These are phyloP conservation scores for Ophiostoma novo-ulmi DNA, from an alignment of 2,329 filamentous ascomycete genomes.

Conservation along the genomic window DNA sequence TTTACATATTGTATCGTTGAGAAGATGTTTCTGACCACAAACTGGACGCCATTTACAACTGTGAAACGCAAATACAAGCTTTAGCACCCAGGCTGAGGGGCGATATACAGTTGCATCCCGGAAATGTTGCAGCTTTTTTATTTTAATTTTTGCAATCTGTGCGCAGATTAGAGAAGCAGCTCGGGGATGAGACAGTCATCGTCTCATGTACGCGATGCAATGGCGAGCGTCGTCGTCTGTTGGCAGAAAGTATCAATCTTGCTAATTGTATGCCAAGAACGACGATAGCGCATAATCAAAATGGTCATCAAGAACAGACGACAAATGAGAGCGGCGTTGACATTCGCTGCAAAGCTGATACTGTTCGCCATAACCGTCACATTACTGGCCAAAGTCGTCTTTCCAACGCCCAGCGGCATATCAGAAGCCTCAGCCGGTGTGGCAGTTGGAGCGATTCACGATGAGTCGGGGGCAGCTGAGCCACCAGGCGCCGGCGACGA, in stretches of 20 bases:
- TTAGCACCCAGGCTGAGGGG: neutral
- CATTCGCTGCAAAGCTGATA: neutral
- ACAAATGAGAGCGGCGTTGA: neutral
- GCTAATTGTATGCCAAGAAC: neutral
- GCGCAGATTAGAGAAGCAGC: neutral
- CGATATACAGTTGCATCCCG: neutral
- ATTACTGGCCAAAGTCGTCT: too few relatives aligned
- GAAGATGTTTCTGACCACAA: neutral
- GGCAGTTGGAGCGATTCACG: too few relatives aligned
- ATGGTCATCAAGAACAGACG: neutral
- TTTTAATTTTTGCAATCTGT: neutral
- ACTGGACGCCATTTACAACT: neutral
- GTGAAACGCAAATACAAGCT: neutral
- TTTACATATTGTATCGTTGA: neutral
- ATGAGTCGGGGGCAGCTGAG: too few relatives aligned
- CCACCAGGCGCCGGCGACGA: too few relatives aligned
- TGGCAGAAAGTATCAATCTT: neutral
- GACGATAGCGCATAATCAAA: neutral
- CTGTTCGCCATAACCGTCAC: neutral
- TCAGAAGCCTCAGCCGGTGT: too few relatives aligned
- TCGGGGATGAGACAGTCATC: neutral
- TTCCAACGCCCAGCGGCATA: too few relatives aligned
- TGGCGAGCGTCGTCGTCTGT: neutral
- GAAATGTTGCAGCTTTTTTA: neutral
- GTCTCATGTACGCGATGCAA: neutral